Base-by-base conservation (phyloP, 441 rosid genomes). In the Croton laevigatus region DNA sequence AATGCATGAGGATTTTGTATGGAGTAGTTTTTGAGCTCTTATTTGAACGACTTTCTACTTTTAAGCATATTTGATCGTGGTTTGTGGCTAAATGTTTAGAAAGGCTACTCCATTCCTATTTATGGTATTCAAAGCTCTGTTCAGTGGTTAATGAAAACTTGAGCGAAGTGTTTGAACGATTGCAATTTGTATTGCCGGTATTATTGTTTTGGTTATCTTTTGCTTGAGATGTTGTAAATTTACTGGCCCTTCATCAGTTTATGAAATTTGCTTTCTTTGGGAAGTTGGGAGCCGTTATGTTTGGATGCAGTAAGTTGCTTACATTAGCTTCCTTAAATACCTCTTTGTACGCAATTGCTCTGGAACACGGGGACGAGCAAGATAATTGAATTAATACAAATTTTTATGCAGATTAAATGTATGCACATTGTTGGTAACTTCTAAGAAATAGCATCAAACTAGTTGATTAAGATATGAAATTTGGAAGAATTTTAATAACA, bases 31-130 rank as follows among this genome's bases (percentile, higher is more conserved):
- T 16, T 22, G 11, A 44, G 57, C 38, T 44, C 11, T 38, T 37
- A 55, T 32, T 10, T 72, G n/a, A 51, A 72, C 14, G 19, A 11
- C n/a, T 63, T 45, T 20, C 19, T 40, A 42, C 32, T 27, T 44
- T 34, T 63, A 13, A 42, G n/a, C 51, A 38, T 61, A 38, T 20
- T 62, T 23, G 40, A 52, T 71, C 62, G 23, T 52, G 53, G n/a
- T 38, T 71, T 37, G 38, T 49, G 14, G 68, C 9, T 27, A 69
- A 46, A 69, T 69, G 14, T 69, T 12, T 27, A 46, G 53, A 69
- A 45, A 34, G n/a, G n/a, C 20, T 42, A n/a, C 59, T 16, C 13
- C 51, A 36, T 22, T 14, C 36, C 4, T 9, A n/a, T 14, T 32
- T 34, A 14, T 22, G 71, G 34, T 37, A 58, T 69, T 59, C 4